Conservation (phyloP, 768 basidiomycete genomes). For the Tylopilus intermedius region DNA sequence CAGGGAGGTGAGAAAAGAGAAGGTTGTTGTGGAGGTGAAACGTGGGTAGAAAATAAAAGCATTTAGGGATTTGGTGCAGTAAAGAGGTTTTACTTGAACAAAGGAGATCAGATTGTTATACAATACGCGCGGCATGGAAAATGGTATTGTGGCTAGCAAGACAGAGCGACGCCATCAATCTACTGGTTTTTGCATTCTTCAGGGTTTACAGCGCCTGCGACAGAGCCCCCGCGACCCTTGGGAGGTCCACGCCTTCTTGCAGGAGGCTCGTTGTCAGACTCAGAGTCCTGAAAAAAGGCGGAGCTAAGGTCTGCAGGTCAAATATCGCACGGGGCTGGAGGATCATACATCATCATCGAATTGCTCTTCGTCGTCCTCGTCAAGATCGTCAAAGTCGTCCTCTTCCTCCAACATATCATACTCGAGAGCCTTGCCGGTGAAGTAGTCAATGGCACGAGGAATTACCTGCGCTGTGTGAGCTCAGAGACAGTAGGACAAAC, state of each 20-base stretch:
- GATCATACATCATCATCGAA: slow-evolving; percentile 57
- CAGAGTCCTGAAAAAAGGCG: slow-evolving; percentile 48
- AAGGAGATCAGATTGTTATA: slow-evolving; percentile 12
- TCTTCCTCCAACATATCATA: slow-evolving; percentile 61
- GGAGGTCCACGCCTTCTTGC: slow-evolving; percentile 53
- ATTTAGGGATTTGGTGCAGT: slow-evolving; percentile 1
- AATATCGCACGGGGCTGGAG: slow-evolving; percentile 9
- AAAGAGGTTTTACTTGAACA: slow-evolving; percentile 16
- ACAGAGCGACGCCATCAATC: slow-evolving; percentile 13
- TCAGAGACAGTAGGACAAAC: not conserved
- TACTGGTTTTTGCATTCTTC: slow-evolving; percentile 94
- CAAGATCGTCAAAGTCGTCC: slow-evolving; percentile 57
- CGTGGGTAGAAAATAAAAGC: not conserved
- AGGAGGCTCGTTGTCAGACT: slow-evolving; percentile 62
- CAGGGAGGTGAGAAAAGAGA: not conserved
- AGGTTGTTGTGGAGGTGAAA: slow-evolving; percentile 1
- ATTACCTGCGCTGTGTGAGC: slow-evolving; percentile 59
- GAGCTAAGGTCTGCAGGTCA: slow-evolving; percentile 17
- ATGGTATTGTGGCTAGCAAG: slow-evolving; percentile 19
- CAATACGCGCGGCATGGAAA: slow-evolving; percentile 6
- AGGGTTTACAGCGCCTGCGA: slow-evolving; percentile 45
- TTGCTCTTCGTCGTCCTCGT: slow-evolving; percentile 45
- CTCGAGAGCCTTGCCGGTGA: slow-evolving; percentile 92
- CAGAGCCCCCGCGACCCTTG: slow-evolving; percentile 48
- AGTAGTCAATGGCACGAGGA: slow-evolving; percentile 93